These are phyloP conservation scores for Thielaviopsis ethacetica DNA, from an alignment of 2,329 filamentous ascomycete species.

Conservation along the genomic window DNA sequence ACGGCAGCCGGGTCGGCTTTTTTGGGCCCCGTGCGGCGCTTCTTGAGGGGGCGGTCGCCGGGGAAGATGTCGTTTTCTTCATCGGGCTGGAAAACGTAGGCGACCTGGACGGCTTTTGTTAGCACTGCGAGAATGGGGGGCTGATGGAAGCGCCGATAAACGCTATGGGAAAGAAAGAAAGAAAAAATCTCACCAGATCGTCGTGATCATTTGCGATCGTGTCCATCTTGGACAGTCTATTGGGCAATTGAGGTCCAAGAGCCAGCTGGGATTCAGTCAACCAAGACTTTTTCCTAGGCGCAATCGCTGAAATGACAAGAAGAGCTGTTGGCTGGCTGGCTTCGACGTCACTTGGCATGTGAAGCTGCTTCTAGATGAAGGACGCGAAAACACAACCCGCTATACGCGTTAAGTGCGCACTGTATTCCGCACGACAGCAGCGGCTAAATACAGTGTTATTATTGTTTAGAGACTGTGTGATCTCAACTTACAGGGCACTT, in stretches of 20 bases:
- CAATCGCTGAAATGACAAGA: background rate
- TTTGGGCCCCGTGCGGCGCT: constrained; percentile 33
- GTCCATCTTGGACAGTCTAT: constrained; percentile 3
- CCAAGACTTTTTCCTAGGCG: background rate
- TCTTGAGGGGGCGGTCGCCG: constrained; percentile 33
- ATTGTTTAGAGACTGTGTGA: background rate
- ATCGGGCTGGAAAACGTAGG: constrained; percentile 44
- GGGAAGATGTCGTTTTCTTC: constrained; percentile 19
- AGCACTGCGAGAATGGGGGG: background rate
- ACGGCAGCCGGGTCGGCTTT: constrained; percentile 15
- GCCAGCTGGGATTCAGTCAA: background rate
- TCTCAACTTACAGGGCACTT: background rate
- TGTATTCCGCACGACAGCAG: background rate
- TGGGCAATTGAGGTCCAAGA: background rate
- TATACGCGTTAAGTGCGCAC: background rate
- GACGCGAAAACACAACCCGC: background rate
- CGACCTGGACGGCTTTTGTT: constrained; percentile 26
- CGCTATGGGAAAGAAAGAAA: background rate
- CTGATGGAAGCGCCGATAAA: background rate
- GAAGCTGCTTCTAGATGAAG: background rate
- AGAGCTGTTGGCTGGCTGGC: too few species aligned
- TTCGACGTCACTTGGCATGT: background rate
- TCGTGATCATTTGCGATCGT: constrained; percentile 9
- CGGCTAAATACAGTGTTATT: background rate
- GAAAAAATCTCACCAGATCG: constrained; percentile 6